Percentiles rank a stretch among this genome's conserved stretches.
Evolutionary conservation across 2,329 filamentous ascomycete genomes (phyloP).

Genomic region (Aspergillus felis): DNA sequence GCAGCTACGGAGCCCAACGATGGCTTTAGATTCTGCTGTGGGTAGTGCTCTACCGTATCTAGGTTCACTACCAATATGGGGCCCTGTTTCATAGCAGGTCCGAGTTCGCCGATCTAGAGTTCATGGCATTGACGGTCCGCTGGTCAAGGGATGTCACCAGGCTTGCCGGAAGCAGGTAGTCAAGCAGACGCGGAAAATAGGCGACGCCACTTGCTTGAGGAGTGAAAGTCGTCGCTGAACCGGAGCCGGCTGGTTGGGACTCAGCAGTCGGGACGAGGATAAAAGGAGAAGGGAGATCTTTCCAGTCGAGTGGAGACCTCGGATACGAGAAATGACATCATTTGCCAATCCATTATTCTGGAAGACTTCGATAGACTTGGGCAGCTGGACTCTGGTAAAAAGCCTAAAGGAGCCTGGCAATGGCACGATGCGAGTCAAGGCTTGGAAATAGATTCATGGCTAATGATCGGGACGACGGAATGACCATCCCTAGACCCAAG

Average conservation of each 20-base stretch:
- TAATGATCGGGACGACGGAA: not conserved
- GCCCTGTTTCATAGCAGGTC: too few species aligned
- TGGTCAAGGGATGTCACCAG: not conserved
- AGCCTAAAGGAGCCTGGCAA: too few species aligned
- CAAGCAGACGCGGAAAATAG: not conserved
- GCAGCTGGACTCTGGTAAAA: not conserved
- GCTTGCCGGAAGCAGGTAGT: not conserved
- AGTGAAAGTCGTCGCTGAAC: not conserved
- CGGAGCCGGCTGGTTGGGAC: not conserved
- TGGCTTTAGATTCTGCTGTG: too few species aligned
- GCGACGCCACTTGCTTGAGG: not conserved
- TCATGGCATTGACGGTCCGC: not conserved
- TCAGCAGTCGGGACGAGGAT: not conserved
- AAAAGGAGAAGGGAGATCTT: not conserved
- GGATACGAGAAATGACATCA: not conserved
- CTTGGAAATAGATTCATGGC: not conserved
- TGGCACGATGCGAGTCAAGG: not conserved
- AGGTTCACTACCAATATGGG: too few species aligned
- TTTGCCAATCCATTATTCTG: not conserved
- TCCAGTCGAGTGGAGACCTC: not conserved
- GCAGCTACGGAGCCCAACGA: too few species aligned
- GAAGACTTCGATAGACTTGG: not conserved
- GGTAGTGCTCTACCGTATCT: too few species aligned
- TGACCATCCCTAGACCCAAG: too few species aligned
- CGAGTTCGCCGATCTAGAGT: not conserved